phyloP scores from a whole-genome alignment of 2,329 filamentous ascomycete species.

The Ophiostoma sp. region DNA sequence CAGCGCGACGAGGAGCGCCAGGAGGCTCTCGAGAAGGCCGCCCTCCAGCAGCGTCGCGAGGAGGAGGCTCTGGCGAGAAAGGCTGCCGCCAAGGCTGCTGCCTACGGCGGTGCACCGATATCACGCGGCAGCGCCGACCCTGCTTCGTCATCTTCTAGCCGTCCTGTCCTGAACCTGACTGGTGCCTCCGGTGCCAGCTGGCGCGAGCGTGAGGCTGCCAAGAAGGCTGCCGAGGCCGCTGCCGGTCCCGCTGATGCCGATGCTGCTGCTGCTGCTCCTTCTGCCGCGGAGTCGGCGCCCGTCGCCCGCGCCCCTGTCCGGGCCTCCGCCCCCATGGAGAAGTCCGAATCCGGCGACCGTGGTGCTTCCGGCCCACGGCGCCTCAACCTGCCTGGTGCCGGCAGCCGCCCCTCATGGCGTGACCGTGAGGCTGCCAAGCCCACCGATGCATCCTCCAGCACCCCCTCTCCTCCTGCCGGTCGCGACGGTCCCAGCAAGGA shows the following conservation, averaged over 20 bases:
- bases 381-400: constrained; percentile 44
- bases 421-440: constrained; percentile 48
- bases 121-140: constrained; percentile 56
- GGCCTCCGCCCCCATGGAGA: constrained; percentile 34
- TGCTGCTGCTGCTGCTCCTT: constrained; percentile 32
- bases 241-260: constrained; percentile 21
- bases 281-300: constrained; percentile 30
- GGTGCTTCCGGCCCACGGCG: constrained; percentile 43
- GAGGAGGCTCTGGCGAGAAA: constrained; percentile 69
- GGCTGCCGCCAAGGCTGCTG: background rate
- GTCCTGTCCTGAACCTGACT: constrained; percentile 57
- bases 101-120: background rate
- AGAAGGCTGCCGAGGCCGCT: constrained; percentile 31
- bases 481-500: constrained; percentile 24
- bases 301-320: constrained; percentile 30
- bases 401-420: constrained; percentile 45
- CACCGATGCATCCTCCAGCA: constrained; percentile 20
- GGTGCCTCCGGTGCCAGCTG: constrained; percentile 48
- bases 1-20: constrained; percentile 62
- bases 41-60: constrained; percentile 72
- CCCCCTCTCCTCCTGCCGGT: background rate
- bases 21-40: constrained; percentile 59
- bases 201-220: constrained; percentile 65
- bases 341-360: constrained; percentile 36
- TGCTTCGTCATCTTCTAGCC: constrained; percentile 43